A percentile compares a stretch with the other conserved stretches of the same genome.
These are phyloP conservation scores for Tolypocladium pustulatum DNA, from an alignment of 2,329 filamentous ascomycete genomes.

Conservation along the genomic window DNA sequence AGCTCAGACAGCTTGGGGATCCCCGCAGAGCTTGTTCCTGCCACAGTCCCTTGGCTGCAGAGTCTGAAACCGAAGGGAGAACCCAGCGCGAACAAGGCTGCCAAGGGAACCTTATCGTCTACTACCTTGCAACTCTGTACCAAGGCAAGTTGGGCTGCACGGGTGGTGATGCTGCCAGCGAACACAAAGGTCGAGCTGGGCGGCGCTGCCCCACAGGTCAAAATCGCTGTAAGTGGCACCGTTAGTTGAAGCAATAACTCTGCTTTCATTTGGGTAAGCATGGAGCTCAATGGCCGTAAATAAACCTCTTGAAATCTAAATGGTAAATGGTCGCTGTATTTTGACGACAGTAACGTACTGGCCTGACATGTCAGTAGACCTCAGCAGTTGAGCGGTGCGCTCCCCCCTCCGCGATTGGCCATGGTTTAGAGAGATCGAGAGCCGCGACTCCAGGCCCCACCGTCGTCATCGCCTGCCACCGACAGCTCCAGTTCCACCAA, in stretches of 20 bases:
- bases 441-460: not conserved
- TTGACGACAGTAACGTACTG: too few relatives aligned
- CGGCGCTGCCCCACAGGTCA: not conserved
- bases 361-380: not conserved
- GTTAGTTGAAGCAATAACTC: not conserved
- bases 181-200: not conserved
- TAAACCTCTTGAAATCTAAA: too few relatives aligned
- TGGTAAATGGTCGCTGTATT: not conserved
- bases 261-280: not conserved
- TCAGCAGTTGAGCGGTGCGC: too few relatives aligned
- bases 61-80: not conserved
- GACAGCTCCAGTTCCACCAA: not conserved
- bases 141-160: not conserved
- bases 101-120: not conserved
- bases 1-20: not conserved
- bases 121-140: not conserved
- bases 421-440: not conserved
- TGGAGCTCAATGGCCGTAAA: too few relatives aligned
- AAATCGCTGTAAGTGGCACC: not conserved
- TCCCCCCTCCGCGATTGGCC: not conserved
- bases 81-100: not conserved
- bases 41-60: not conserved
- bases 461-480: conserved; percentile 1
- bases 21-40: not conserved
- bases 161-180: not conserved